These are phyloP conservation scores for Claviceps capensis DNA, from an alignment of 2,329 filamentous ascomycete species.

Conservation along the genomic window DNA sequence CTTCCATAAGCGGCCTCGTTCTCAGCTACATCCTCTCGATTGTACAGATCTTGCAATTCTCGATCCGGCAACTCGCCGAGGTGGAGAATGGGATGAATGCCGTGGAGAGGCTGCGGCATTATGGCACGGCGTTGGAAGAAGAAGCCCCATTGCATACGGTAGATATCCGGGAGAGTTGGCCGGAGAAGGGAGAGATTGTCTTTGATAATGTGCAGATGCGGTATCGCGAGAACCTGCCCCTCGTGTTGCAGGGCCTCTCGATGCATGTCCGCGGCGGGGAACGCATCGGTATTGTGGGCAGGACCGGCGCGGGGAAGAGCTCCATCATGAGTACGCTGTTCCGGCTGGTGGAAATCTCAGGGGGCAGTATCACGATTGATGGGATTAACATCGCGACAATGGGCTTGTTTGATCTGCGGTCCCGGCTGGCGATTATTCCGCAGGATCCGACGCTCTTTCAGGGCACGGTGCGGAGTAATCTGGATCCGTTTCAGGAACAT, in stretches of 20 bases:
- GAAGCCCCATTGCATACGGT: slow-evolving; percentile 73
- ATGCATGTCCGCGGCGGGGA: slow-evolving; percentile 66
- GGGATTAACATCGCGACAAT: slow-evolving; percentile 58
- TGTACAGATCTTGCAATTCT: slow-evolving; percentile 92
- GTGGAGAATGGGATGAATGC: slow-evolving; percentile 98
- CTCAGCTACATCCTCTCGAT: slow-evolving; percentile 88
- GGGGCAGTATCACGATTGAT: slow-evolving; percentile 50
- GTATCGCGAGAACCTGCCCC: slow-evolving; percentile 56
- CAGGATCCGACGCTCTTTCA: slow-evolving; percentile 76
- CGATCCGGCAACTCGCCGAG: slow-evolving; percentile 82
- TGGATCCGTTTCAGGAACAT: slow-evolving; percentile 71
- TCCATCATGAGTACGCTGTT: slow-evolving; percentile 76
- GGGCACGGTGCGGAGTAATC: slow-evolving; percentile 64
- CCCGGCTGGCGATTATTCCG: slow-evolving; percentile 67
- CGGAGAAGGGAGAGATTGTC: slow-evolving; percentile 68
- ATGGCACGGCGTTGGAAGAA: slow-evolving; percentile 74
- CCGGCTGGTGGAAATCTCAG: slow-evolving; percentile 54
- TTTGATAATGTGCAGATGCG: slow-evolving; percentile 69
- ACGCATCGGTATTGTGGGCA: slow-evolving; percentile 67
- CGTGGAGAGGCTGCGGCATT: slow-evolving; percentile 82
- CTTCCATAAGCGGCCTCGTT: slow-evolving; percentile 76
- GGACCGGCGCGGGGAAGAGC: slow-evolving; percentile 72
- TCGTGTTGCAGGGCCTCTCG: slow-evolving; percentile 56
- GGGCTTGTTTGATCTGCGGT: slow-evolving; percentile 62
- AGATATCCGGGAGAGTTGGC: slow-evolving; percentile 65